Evolutionary conservation across 2,329 filamentous ascomycete genomes (phyloP), one percentile per base, ranked within the genome.

Genomic region (Epichloe baconii): DNA sequence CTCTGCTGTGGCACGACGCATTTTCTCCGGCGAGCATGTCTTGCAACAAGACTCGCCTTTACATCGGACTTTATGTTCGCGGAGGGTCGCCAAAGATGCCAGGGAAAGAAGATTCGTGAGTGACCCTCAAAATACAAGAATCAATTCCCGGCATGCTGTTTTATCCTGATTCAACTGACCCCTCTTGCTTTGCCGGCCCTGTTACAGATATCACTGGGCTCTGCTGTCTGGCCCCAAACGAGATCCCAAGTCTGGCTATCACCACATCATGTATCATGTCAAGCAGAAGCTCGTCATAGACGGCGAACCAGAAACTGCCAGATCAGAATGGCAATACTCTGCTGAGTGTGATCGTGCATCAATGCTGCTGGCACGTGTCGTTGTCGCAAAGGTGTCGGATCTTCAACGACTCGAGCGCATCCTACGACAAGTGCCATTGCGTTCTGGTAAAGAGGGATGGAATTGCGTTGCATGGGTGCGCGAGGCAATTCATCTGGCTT

Each of bases 61-160:
- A 54, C 40, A 19, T 54, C 21, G 52, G 49, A 17, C 50, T 54
- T 10, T 54, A 54, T 40, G 52, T 54, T 31, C 52, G 52, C 7
- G 52, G 52, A 4, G 49, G 46, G 17, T 26, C 37, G 3, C 44
- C 52, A 26, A 49, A 52, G 17, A 54, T 54, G 52, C 26, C 50
- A 4, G 47, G 49, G 19, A 49, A 47, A 36, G 52, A 54, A 21
- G 52, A 54, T 41, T 31, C 49, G 52, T 54, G 44, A 47, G 52
- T 52, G 36, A 19, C 23, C 4, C 26, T 17, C 7, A 11, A 12
- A 34, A 34, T 26, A 36, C 6, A 36, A 5, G 5, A 21, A 31
- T 31, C 3, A 10, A 11, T 11, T 11, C 26, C 8, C 8, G 3
- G 26, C 26, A 31, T 11, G 26, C 8, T 31, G 26, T 4, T 11